phyloP scores from a whole-genome alignment of 1,284 basidiomycete genomes.

The Moesziomyces sp. region DNA sequence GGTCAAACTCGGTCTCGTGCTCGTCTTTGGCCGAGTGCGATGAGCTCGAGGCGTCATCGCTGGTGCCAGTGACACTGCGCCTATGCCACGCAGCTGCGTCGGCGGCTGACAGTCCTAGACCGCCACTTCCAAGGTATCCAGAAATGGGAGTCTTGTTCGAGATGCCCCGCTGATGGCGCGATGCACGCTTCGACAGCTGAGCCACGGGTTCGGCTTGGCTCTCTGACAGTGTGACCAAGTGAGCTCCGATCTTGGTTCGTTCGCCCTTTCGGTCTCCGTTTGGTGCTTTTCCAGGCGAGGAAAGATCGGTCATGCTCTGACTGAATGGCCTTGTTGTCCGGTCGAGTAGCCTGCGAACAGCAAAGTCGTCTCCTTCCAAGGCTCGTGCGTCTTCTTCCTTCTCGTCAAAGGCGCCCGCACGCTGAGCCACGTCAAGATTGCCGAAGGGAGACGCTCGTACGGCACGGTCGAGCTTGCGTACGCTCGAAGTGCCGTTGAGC shows the following conservation, averaged over 20 bases:
- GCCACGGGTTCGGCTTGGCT: constrained; percentile 18
- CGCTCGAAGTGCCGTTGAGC: constrained; percentile 69
- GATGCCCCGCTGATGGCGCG: constrained; percentile 53
- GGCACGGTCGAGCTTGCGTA: constrained; percentile 58
- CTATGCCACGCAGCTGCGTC: constrained; percentile 17
- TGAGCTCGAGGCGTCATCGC: constrained; percentile 20
- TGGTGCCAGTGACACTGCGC: constrained; percentile 7
- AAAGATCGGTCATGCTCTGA: constrained; percentile 58
- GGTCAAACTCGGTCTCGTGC: constrained; percentile 54
- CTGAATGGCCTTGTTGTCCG: constrained; percentile 32
- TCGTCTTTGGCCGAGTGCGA: constrained; percentile 16
- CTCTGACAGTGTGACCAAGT: constrained; percentile 43
- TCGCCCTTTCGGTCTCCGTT: constrained; percentile 16
- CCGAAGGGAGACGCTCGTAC: constrained; percentile 33
- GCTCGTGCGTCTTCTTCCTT: constrained; percentile 15
- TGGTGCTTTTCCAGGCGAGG: constrained; percentile 22
- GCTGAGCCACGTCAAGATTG: constrained; percentile 15
- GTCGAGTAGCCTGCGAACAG: constrained; percentile 29
- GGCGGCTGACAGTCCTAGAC: constrained; percentile 17
- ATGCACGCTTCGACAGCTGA: constrained; percentile 17
- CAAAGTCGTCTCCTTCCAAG: constrained; percentile 38
- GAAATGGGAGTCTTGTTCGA: constrained; percentile 64
- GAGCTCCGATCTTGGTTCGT: constrained; percentile 11
- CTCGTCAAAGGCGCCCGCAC: constrained; percentile 15
- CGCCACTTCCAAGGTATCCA: constrained; percentile 44